A percentile compares a stretch with the other conserved stretches of the same genome.
Evolutionary conservation across 2,329 filamentous ascomycete genomes (phyloP).

Genomic region (Macrophomina pseudophaseolina): DNA sequence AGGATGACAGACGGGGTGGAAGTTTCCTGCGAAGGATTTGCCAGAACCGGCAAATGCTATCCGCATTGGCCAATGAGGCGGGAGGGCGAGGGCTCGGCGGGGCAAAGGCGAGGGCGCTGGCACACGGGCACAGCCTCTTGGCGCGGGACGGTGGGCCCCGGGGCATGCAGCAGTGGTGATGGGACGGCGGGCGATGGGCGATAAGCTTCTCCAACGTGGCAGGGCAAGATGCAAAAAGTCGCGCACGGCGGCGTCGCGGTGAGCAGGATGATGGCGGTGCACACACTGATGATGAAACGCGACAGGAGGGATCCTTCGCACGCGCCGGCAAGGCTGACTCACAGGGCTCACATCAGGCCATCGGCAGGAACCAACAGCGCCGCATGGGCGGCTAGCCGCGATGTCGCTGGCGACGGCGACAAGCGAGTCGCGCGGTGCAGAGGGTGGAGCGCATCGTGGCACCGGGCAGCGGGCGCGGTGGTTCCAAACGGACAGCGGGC

Average conservation of each 20-base stretch:
- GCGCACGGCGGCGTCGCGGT: background rate
- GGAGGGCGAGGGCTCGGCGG: background rate
- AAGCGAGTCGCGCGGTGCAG: background rate
- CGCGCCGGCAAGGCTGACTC: conserved; percentile 27
- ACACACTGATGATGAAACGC: background rate
- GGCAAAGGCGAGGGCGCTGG: background rate
- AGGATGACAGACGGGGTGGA: background rate
- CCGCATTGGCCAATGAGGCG: conserved; percentile 12
- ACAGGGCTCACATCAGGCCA: conserved; percentile 26
- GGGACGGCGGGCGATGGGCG: too few relatives aligned
- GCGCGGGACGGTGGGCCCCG: background rate
- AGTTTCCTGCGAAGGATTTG: background rate
- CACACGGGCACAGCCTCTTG: background rate
- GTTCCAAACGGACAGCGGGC: conserved; percentile 16
- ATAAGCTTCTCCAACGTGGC: background rate
- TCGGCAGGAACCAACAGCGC: background rate
- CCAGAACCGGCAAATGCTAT: conserved; percentile 1
- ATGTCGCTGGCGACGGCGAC: background rate
- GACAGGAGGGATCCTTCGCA: background rate
- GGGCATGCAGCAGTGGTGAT: background rate
- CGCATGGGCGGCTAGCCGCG: background rate
- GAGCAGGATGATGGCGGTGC: background rate
- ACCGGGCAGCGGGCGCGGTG: background rate
- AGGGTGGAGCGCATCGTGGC: background rate
- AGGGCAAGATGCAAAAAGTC: background rate